Evolutionary conservation across 441 rosid species (phyloP).

Genomic region (Populus hybrid): DNA sequence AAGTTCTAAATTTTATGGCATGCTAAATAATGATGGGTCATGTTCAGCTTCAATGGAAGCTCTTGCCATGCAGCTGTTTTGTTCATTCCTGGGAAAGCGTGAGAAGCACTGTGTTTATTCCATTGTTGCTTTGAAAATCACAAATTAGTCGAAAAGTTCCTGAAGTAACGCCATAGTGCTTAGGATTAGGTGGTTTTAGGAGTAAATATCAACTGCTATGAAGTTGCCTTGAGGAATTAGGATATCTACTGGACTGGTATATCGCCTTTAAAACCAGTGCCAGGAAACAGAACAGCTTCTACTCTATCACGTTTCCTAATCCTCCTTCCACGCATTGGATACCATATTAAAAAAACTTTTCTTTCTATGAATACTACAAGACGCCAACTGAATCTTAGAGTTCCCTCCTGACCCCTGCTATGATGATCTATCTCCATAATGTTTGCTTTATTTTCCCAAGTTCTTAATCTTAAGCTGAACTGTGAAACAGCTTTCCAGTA

Average conservation of each 20-base stretch:
- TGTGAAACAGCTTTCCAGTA: background rate
- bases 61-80: background rate
- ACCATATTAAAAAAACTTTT: background rate
- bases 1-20: background rate
- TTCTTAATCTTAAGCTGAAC: background rate
- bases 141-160: background rate
- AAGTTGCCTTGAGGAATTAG: background rate
- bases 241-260: background rate
- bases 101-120: background rate
- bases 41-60: background rate
- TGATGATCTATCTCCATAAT: background rate
- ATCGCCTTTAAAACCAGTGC: background rate
- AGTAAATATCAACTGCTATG: background rate
- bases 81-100: background rate
- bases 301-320: background rate
- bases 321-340: background rate
- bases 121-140: background rate
- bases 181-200: background rate
- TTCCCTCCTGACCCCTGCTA: background rate
- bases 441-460: background rate
- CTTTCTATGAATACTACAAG: background rate
- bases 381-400: background rate
- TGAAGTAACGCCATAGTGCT: background rate
- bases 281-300: background rate
- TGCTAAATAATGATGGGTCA: background rate